phyloP scores from a whole-genome alignment of 768 basidiomycete species.

The Leccinum subgranulosum region DNA sequence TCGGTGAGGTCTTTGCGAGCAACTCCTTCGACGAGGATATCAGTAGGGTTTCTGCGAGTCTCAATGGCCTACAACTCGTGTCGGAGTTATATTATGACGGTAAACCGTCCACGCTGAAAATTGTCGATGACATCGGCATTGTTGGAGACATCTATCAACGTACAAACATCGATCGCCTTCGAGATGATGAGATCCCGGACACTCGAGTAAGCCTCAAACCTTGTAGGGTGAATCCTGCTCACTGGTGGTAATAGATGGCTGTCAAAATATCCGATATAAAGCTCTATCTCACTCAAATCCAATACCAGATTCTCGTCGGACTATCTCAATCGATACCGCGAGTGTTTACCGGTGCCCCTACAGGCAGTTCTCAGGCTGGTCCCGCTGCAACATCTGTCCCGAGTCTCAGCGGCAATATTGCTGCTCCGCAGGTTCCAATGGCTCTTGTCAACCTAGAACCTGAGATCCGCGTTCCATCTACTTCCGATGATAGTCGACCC shows the following conservation, averaged over 20 bases:
- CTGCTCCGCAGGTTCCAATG: slow-evolving; percentile 2
- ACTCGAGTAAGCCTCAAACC: slow-evolving; percentile 54
- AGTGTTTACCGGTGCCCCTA: slow-evolving; percentile 50
- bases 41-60: slow-evolving; percentile 68
- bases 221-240: background rate
- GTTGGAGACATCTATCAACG: slow-evolving; percentile 65
- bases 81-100: slow-evolving; percentile 59
- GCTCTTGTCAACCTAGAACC: slow-evolving; percentile 41
- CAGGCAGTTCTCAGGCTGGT: slow-evolving; percentile 36
- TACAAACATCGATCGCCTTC: slow-evolving; percentile 48
- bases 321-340: slow-evolving; percentile 68
- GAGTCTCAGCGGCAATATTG: background rate
- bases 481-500: slow-evolving; percentile 26
- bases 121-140: slow-evolving; percentile 89
- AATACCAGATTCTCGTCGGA: slow-evolving; percentile 70
- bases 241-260: slow-evolving; percentile 45
- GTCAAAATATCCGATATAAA: slow-evolving; percentile 82
- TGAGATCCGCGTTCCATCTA: slow-evolving; percentile 43
- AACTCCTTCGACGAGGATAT: slow-evolving; percentile 62
- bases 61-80: slow-evolving; percentile 80
- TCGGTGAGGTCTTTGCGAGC: slow-evolving; percentile 84
- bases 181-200: slow-evolving; percentile 58
- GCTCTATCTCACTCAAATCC: slow-evolving; percentile 77
- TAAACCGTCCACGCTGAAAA: slow-evolving; percentile 60
- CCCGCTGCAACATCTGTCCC: slow-evolving; percentile 19